Conservation (phyloP, 1,284 basidiomycete genomes). For the Microbotryum violaceum region DNA sequence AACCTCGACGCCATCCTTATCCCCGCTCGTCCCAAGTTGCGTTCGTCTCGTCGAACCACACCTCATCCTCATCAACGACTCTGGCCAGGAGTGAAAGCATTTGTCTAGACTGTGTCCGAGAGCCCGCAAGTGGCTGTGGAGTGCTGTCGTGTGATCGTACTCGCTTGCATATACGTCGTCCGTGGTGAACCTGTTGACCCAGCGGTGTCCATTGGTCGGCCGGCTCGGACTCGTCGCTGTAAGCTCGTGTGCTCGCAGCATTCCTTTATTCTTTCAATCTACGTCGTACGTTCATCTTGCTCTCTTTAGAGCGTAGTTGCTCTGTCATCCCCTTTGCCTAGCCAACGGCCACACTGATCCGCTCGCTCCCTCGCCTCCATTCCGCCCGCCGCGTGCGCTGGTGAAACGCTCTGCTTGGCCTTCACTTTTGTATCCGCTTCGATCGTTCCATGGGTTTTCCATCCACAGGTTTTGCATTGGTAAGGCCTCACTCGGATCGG, state of each 20-base stretch:
- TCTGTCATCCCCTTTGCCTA: neutral
- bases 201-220: too few species aligned
- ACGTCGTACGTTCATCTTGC: neutral
- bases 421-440: too few species aligned
- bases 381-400: neutral
- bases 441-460: neutral
- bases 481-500: neutral
- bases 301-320: too few species aligned
- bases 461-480: neutral
- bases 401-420: neutral
- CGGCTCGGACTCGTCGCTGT: neutral
- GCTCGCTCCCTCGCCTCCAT: neutral
- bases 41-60: too few species aligned
- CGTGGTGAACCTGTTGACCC: neutral
- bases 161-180: neutral
- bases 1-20: too few species aligned
- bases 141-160: too few species aligned
- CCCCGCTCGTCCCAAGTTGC: too few species aligned
- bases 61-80: too few species aligned
- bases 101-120: too few species aligned
- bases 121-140: too few species aligned
- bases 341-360: neutral
- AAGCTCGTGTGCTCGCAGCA: neutral
- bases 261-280: too few species aligned
- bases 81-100: too few species aligned